Evolutionary conservation across 148 eudicot genomes (phyloP).

Genomic region (Chenopodium suecicum): DNA sequence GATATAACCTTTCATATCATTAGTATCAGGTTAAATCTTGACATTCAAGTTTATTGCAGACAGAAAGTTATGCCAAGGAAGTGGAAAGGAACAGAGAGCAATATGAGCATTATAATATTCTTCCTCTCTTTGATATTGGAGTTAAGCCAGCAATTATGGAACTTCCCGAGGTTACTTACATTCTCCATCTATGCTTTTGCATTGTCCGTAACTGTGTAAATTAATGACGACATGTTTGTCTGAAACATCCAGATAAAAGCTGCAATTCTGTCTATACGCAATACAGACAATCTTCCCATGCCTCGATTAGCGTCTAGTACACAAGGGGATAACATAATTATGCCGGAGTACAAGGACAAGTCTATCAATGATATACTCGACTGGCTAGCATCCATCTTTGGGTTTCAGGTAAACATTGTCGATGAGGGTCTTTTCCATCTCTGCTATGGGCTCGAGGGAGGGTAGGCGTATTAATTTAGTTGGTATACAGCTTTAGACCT

Average conservation of each 20-base stretch:
- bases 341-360: conserved; percentile 60
- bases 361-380: conserved; percentile 73
- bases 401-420: conserved; percentile 69
- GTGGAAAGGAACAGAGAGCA: conserved; percentile 80
- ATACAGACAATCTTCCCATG: conserved; percentile 65
- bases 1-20: neutral
- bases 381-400: conserved; percentile 83
- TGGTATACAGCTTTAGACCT: neutral
- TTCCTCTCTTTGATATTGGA: conserved; percentile 75
- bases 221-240: neutral
- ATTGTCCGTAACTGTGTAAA: conserved; percentile 10
- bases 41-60: conserved; percentile 40
- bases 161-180: conserved; percentile 76
- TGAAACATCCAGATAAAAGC: conserved; percentile 63
- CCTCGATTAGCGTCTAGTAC: conserved; percentile 35
- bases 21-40: conserved; percentile 12
- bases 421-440: conserved; percentile 6
- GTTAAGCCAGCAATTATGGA: conserved; percentile 93
- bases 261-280: conserved; percentile 71
- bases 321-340: conserved; percentile 39
- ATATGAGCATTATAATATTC: conserved; percentile 81
- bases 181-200: conserved; percentile 8
- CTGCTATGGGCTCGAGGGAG: neutral
- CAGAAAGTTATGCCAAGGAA: conserved; percentile 71
- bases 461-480: neutral